Conservation (phyloP, 2,329 filamentous ascomycete species). For the Tolypocladium sp. region DNA sequence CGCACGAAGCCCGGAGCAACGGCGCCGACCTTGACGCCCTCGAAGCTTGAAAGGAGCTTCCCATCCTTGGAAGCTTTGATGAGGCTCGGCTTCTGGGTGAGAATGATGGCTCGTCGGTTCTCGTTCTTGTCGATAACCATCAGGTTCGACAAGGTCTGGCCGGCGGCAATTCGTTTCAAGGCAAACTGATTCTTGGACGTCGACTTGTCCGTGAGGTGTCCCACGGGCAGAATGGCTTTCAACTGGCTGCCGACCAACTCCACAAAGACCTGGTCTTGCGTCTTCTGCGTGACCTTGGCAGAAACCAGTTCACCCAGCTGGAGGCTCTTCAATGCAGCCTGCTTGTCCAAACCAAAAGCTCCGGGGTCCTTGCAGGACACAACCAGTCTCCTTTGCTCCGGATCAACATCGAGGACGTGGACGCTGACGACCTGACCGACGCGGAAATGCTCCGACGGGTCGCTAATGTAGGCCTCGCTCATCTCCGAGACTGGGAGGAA, state of each 20-base stretch:
- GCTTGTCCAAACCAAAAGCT: slow-evolving; percentile 64
- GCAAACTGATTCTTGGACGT: slow-evolving; percentile 66
- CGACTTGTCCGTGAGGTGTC: slow-evolving; percentile 80
- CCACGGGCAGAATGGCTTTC: slow-evolving; percentile 66
- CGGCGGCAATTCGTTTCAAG: slow-evolving; percentile 73
- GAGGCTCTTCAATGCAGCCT: slow-evolving; percentile 66
- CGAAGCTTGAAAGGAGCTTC: slow-evolving; percentile 62
- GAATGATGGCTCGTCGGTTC: slow-evolving; percentile 61
- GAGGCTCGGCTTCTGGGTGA: slow-evolving; percentile 78
- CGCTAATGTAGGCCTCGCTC: slow-evolving; percentile 92
- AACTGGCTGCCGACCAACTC: slow-evolving; percentile 67
- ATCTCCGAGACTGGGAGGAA: slow-evolving; percentile 93
- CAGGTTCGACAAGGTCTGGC: slow-evolving; percentile 74
- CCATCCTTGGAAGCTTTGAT: slow-evolving; percentile 64
- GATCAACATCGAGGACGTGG: slow-evolving; percentile 73
- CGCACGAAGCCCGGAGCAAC: slow-evolving; percentile 71
- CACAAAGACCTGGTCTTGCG: slow-evolving; percentile 64
- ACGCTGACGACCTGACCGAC: slow-evolving; percentile 86
- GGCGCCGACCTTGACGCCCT: slow-evolving; percentile 61
- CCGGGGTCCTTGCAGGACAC: slow-evolving; percentile 91
- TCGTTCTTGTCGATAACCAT: slow-evolving; percentile 81
- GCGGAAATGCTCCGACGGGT: slow-evolving; percentile 83
- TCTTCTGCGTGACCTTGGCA: slow-evolving; percentile 74
- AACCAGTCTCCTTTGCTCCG: slow-evolving; percentile 60
- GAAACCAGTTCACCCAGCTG: slow-evolving; percentile 66